These are phyloP conservation scores for Fusarium sp. DNA, from an alignment of 2,329 filamentous ascomycete species.

Conservation along the genomic window DNA sequence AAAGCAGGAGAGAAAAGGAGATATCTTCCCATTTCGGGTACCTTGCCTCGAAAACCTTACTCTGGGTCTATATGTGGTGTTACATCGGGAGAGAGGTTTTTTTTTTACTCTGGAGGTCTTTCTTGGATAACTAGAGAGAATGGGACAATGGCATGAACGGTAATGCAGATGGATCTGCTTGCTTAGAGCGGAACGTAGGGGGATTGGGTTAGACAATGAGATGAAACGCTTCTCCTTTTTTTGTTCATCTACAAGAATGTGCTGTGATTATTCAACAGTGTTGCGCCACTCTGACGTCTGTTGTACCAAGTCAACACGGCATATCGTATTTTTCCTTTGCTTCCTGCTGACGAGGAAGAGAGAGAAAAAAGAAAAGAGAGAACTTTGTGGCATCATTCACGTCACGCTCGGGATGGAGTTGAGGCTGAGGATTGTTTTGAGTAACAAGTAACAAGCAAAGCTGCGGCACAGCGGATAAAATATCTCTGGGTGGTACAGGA, in stretches of 20 bases:
- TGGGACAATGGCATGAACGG: not conserved
- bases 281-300: slow-evolving; percentile 37
- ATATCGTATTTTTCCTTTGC: slow-evolving; percentile 34
- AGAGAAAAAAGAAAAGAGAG: not conserved
- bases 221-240: slow-evolving; percentile 33
- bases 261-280: not conserved
- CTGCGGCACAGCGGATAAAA: not conserved
- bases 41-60: slow-evolving; percentile 36
- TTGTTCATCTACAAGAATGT: not conserved
- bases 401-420: not conserved
- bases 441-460: not conserved
- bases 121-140: slow-evolving; percentile 23
- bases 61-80: slow-evolving; percentile 39
- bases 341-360: not conserved
- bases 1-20: not conserved
- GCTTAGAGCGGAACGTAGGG: not conserved
- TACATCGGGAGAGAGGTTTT: slow-evolving; percentile 36
- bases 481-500: slow-evolving; percentile 7
- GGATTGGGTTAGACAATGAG: slow-evolving; percentile 29
- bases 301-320: slow-evolving; percentile 35
- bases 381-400: slow-evolving; percentile 5
- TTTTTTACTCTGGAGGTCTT: not conserved
- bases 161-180: slow-evolving; percentile 2
- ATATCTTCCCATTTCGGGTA: slow-evolving; percentile 24
- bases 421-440: not conserved